Evolutionary conservation across 1,139 yeast genomes (phyloP), one percentile per base, ranked within the genome.

Genomic region (Candida sojae): DNA sequence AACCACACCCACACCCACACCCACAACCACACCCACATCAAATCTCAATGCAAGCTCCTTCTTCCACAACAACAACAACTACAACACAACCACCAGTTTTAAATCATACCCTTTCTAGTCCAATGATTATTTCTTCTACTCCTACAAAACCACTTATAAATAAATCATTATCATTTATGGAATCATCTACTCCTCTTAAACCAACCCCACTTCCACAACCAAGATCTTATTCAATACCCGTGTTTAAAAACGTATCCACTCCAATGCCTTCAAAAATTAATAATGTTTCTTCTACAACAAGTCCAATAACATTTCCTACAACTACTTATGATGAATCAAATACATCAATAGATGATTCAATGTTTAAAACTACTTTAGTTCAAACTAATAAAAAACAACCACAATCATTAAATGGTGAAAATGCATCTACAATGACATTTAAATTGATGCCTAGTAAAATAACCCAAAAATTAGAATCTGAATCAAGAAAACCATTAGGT

Each of bases 371-470:
- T 32, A 41, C 45, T 39, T 34, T 48, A 32, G 47, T 48, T 31
- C 46, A 67, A 55, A 72, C 75, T 32, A 69, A 65, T 48, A 75
- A 73, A 56, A 73, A 71, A 57, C 77, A 70, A 50, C 77, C 75
- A 23, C 54, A 53, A 12, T 61, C 63, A 32, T 62, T 72, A 42
- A 73, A 72, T 55, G 68, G 72, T 11, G 55, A 54, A 29, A 61
- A 55, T 37, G 61, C 70, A 32, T 63, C 67, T 8, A 70, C 73
- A 32, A 72, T 68, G 73, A 74, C 79, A 5, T 74, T 74, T 59
- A 74, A 73, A 53, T 66, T 75, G 57, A 67, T 64, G 11, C 74
- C 74, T 35, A 57, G 63, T 5, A 57, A 56, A 45, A 49, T 60
- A 43, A 47, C 52, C 46, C 52, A 47, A 45, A 53, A 51, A 42